phyloP scores from a whole-genome alignment of 148 eudicot genomes.

The Drosera capensis region DNA sequence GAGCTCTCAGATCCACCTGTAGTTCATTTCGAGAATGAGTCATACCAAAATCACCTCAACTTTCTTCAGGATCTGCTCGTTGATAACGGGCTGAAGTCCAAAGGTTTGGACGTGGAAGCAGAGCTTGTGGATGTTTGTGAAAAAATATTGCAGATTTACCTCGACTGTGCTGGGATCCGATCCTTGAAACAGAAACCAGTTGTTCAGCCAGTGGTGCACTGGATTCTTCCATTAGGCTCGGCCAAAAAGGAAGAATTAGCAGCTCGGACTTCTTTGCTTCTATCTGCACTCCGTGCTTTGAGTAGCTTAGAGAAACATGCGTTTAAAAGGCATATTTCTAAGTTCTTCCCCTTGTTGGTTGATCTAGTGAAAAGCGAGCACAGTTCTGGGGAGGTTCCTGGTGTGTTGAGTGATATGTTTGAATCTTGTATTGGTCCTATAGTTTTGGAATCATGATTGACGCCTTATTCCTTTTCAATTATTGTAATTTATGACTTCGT shows the following conservation, averaged over 20 bases:
- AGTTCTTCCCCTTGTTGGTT: constrained; percentile 59
- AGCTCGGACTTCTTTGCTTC: constrained; percentile 58
- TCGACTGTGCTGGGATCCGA: constrained; percentile 44
- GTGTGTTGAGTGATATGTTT: constrained; percentile 33
- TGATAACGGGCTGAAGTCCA: constrained; percentile 25
- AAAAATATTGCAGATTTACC: constrained; percentile 53
- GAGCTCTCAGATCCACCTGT: constrained; percentile 76
- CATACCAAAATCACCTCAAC: constrained; percentile 45
- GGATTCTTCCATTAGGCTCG: constrained; percentile 72
- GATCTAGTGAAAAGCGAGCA: constrained; percentile 67
- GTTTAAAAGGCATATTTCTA: constrained; percentile 37
- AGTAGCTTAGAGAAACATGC: constrained; percentile 29
- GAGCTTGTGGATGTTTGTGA: constrained; percentile 46
- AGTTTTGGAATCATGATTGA: constrained; percentile 16
- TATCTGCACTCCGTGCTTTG: constrained; percentile 48
- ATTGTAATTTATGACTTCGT: too few species aligned
- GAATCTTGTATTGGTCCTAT: constrained; percentile 51
- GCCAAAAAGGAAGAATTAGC: constrained; percentile 76
- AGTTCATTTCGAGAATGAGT: constrained; percentile 79
- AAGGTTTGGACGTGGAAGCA: constrained; percentile 41
- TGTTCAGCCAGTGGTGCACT: constrained; percentile 20
- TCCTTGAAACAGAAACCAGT: constrained; percentile 17
- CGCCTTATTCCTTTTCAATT: too few species aligned
- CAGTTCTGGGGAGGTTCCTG: constrained; percentile 39
- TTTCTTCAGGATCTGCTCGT: constrained; percentile 45